Base-by-base conservation (phyloP, 2,329 filamentous ascomycete genomes). In the Keithomyces neogunnii region DNA sequence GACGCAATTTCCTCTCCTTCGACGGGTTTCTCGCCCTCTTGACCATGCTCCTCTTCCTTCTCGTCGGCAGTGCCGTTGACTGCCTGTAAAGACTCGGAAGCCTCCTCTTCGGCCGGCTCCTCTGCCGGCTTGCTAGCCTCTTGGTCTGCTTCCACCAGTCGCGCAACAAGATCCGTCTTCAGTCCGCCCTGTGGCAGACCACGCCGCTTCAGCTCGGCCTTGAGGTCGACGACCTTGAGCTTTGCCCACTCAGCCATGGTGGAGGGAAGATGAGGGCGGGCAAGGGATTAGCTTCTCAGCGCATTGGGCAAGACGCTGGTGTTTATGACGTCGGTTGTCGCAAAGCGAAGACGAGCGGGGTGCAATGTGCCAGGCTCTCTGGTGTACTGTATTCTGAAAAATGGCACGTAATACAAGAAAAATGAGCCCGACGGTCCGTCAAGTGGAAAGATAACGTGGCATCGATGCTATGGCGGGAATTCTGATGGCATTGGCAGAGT, bases 161-260 rank as follows among this genome's bases (percentile, higher is more conserved):
- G 80, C 54, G 84, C 78, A 51, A 91, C 75, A 45, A 90, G 78
- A 53, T 86, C 86, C 29, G 82, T 76, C 64, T 90, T 88, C 49
- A 89, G 75, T 7, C 88, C 88, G 29, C 80, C 79, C 55, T 82
- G 78, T 5, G 82, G 72, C 39, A 91, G 77, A n/a, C 83, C 82
- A 56, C 86, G 80, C 53, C 74, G 75, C 69, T 88, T 89, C 42
- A 91, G 76, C 72, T 90, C 86, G 28, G 81, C 80, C 67, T 85
- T 86, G 53, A 92, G 77, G 61, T 90, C 85, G 35, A 83, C 74
- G 56, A 92, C 88, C 69, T 88, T 91, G 62, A 84, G 76, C 67
- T 72, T 77, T 55, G 66, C 69, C 72, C 76, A 81, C 59, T 80
- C 76, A 48, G 69, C 68, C 74, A 76, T 78, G 56, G 53, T 69